These are phyloP conservation scores for Xylaria sp. DNA, from an alignment of 2,329 filamentous ascomycete species.

Conservation along the genomic window DNA sequence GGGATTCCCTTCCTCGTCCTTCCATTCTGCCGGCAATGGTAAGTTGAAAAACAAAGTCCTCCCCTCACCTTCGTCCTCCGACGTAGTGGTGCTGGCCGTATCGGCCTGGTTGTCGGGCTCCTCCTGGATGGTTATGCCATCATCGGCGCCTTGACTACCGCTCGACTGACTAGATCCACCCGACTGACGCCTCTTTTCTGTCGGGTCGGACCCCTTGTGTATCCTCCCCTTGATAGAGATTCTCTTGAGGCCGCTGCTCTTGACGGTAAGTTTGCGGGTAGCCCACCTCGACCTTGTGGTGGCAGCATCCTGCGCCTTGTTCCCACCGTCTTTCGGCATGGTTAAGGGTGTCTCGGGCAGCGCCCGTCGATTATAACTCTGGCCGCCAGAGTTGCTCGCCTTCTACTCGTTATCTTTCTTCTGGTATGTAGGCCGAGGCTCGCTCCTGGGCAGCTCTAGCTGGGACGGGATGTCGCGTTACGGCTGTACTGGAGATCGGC, in stretches of 20 bases:
- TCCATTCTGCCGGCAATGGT: constrained; percentile 73
- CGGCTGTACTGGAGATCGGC: not conserved
- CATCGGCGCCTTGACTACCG: constrained; percentile 41
- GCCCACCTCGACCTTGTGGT: constrained; percentile 92
- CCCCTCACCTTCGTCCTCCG: constrained; percentile 49
- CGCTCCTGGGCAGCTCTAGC: not conserved
- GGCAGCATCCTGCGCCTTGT: constrained; percentile 49
- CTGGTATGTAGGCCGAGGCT: constrained; percentile 6
- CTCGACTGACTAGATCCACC: constrained; percentile 34
- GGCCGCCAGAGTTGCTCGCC: constrained; percentile 49
- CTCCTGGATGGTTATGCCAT: constrained; percentile 39
- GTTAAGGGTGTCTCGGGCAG: constrained; percentile 46
- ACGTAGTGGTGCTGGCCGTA: constrained; percentile 42
- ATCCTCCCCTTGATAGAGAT: constrained; percentile 79
- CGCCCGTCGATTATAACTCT: constrained; percentile 50
- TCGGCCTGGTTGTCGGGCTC: constrained; percentile 46
- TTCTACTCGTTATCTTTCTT: constrained; percentile 38
- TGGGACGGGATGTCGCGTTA: constrained; percentile 8
- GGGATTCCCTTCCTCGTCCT: constrained; percentile 82
- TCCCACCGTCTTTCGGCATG: constrained; percentile 45
- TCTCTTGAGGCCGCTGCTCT: constrained; percentile 79
- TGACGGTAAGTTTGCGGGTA: constrained; percentile 82
- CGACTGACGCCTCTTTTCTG: constrained; percentile 71
- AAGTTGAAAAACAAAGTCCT: constrained; percentile 84
- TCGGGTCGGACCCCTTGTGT: constrained; percentile 64